Percentiles rank a stretch among this genome's conserved stretches.
Evolutionary conservation across 306 rosid genomes (phyloP).

Genomic region (Sicyos baderoa): DNA sequence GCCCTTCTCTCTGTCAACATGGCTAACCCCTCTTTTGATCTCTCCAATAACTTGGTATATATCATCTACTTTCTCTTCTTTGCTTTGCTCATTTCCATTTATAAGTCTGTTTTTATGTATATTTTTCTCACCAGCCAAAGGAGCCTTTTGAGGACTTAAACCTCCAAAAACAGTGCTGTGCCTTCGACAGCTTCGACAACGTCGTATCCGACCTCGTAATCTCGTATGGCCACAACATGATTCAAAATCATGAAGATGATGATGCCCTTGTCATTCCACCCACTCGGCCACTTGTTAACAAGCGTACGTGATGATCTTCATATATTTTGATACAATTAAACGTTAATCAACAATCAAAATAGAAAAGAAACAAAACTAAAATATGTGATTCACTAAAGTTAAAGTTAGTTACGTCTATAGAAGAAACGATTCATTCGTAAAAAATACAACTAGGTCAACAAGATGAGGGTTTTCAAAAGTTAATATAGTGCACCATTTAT

Average conservation of each 20-base stretch:
- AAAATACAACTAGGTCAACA: no score
- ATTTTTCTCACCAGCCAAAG: neutral
- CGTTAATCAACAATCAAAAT: no score
- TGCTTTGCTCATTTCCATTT: constrained; percentile 47
- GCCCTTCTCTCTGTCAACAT: constrained; percentile 73
- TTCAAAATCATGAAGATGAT: constrained; percentile 53
- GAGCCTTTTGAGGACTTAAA: neutral
- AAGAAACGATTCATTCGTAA: no score
- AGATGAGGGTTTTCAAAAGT: no score
- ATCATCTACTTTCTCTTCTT: constrained; percentile 29
- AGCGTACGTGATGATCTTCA: constrained; percentile 36
- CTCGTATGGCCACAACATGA: constrained; percentile 5
- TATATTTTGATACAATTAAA: no score
- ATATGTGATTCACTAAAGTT: no score
- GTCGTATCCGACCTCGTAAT: constrained; percentile 11
- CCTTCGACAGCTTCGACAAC: neutral
- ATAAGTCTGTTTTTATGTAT: no score
- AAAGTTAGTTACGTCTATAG: no score
- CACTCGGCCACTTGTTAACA: constrained; percentile 42
- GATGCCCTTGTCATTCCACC: constrained; percentile 29
- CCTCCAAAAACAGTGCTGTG: neutral
- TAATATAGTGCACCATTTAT: no score
- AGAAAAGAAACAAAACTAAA: no score
- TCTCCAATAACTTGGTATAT: constrained; percentile 26
- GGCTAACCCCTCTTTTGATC: constrained; percentile 77